Conservation (phyloP, 805 yeast species). For the Candida arabinofermentans region DNA sequence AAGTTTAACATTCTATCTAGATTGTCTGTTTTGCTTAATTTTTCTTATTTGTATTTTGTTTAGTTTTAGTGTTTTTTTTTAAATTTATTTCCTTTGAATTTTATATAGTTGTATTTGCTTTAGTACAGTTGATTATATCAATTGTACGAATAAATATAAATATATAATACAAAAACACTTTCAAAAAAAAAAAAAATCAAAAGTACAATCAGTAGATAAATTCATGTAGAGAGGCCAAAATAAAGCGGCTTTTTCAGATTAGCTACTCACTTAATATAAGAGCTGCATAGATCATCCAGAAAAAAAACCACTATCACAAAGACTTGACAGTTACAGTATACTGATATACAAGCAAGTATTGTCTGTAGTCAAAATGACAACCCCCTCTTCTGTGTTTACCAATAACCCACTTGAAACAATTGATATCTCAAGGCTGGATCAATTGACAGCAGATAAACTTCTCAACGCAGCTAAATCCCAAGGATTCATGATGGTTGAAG, state of each 20-base stretch:
- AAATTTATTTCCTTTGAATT: slow-evolving; percentile 1
- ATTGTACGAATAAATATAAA: no score
- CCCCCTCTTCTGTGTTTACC: slow-evolving; percentile 44
- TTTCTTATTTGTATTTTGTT: background rate
- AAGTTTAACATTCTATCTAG: slow-evolving; percentile 35
- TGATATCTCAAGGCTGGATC: slow-evolving; percentile 34
- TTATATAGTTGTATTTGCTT: slow-evolving; percentile 2
- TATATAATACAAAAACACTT: slow-evolving; percentile 2
- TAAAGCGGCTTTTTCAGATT: no score
- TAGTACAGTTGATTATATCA: no score
- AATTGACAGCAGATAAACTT: slow-evolving; percentile 34
- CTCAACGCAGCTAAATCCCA: slow-evolving; percentile 45
- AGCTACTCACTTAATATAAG: no score
- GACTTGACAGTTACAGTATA: no score
- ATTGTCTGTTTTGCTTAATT: slow-evolving; percentile 30
- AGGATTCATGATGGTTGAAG: slow-evolving; percentile 50
- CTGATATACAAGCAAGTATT: background rate
- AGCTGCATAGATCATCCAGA: no score
- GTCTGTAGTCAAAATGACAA: background rate
- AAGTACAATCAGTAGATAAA: no score
- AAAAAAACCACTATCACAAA: no score
- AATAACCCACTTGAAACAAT: slow-evolving; percentile 42
- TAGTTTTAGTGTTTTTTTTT: slow-evolving; percentile 1
- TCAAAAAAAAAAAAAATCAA: no score
- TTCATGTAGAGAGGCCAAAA: no score